Base-by-base conservation (phyloP, 805 yeast genomes). In the Teunomyces aglyptinius region DNA sequence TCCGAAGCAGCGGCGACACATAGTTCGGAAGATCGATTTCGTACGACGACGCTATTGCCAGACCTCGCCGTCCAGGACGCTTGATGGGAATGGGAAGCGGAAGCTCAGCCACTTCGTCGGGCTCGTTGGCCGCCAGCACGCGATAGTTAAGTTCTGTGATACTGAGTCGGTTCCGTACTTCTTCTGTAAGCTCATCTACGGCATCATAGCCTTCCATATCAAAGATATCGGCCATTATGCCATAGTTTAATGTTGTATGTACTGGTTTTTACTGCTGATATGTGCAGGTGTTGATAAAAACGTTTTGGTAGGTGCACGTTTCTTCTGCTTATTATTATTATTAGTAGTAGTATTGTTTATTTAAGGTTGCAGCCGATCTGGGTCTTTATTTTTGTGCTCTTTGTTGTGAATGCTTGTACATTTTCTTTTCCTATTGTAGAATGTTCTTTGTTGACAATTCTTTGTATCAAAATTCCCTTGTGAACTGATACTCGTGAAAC, bases 201-300 rank as follows among this genome's bases (percentile, higher is more conserved):
- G 15, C 33, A 29, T 41, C 38, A 12, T 41, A 28, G 44, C 64
- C 73, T 39, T 68, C 73, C 73, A 68, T 68, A 38, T 55, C 49
- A 45, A 68, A 68, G 12, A 68, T 60, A 32, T 59, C 70, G 13
- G 71, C 52, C 73, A 68, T 68, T 29, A 22, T 51, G 22, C 24
- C 33, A 38, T 26, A 5, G 15, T 28, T 26, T 10, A 6, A 3
- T 24, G 41, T 35, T 35, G 13, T 35, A 35, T 18, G 41, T 22
- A 13, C 2, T 13, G 24, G 33, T 18, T 15, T 12, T 15, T 11
- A 3, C 4, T 15, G 24, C 6, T 6, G 7, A 7, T 26, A 18
- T 38, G 29, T 38, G 42, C 42, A 38, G 33, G 42, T 15, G 31
- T 5, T 5, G 15, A 19, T 22, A 20, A 24, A 24, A 26, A 35